A percentile compares a stretch with the other conserved stretches of the same genome.
Conservation (phyloP, 2,329 filamentous ascomycete genomes). For the Fusarium acutatum region DNA sequence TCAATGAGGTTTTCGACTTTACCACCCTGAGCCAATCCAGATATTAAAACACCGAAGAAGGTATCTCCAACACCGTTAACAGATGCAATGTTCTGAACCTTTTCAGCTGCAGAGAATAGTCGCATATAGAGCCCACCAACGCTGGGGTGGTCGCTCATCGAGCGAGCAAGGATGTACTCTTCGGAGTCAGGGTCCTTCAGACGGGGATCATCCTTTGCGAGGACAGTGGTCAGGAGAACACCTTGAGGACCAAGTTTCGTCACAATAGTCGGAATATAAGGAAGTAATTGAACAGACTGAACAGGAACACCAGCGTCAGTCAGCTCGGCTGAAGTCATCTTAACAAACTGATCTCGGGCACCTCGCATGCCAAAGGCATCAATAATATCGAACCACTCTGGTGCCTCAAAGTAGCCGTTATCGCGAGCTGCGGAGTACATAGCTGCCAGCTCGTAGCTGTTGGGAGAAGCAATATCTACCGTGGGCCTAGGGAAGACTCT, state of each 20-base stretch:
- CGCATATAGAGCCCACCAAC: slow-evolving; percentile 86
- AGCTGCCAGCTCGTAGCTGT: slow-evolving; percentile 79
- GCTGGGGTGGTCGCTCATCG: slow-evolving; percentile 58
- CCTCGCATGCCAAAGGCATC: slow-evolving; percentile 80
- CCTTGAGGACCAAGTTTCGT: slow-evolving; percentile 83
- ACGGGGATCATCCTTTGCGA: slow-evolving; percentile 73
- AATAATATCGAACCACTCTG: slow-evolving; percentile 81
- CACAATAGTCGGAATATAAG: slow-evolving; percentile 84
- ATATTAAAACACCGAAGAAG: slow-evolving; percentile 85
- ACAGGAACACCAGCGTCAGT: slow-evolving; percentile 85
- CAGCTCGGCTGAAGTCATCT: slow-evolving; percentile 71
- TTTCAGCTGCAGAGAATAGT: slow-evolving; percentile 71
- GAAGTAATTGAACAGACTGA: slow-evolving; percentile 83
- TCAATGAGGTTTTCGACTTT: slow-evolving; percentile 71
- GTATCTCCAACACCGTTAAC: slow-evolving; percentile 97
- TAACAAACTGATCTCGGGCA: slow-evolving; percentile 76
- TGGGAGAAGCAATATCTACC: slow-evolving; percentile 83
- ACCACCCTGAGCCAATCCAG: slow-evolving; percentile 72
- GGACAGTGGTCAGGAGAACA: slow-evolving; percentile 77
- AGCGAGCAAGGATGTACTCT: slow-evolving; percentile 76
- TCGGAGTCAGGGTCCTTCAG: slow-evolving; percentile 69
- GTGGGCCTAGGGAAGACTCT: slow-evolving; percentile 67
- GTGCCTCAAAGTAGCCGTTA: slow-evolving; percentile 72
- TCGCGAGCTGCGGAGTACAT: slow-evolving; percentile 78
- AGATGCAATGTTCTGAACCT: slow-evolving; percentile 77